Evolutionary conservation across 2,329 filamentous ascomycete genomes (phyloP).

Genomic region (Xylaria sp.): DNA sequence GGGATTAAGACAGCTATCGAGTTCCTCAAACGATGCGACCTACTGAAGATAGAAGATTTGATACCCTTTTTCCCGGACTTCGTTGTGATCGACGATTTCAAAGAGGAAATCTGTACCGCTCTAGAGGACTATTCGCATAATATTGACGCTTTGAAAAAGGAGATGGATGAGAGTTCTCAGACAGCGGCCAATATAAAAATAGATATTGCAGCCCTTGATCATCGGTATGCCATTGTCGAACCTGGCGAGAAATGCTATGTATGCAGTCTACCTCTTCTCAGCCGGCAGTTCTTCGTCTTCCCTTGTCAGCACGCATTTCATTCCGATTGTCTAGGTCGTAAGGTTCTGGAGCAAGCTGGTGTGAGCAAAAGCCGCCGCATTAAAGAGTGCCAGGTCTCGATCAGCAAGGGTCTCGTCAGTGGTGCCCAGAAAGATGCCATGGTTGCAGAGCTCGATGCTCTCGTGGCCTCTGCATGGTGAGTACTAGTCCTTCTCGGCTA

Average conservation of each 20-base stretch:
- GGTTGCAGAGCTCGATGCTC: conserved; percentile 87
- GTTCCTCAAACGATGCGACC: conserved; percentile 89
- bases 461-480: conserved; percentile 90
- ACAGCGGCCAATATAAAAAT: conserved; percentile 91
- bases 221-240: conserved; percentile 94
- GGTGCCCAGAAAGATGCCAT: conserved; percentile 81
- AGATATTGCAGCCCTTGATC: conserved; percentile 86
- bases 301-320: conserved; percentile 98
- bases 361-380: conserved; percentile 81
- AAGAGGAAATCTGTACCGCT: conserved; percentile 94
- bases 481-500: conserved; percentile 42
- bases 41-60: conserved; percentile 93
- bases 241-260: conserved; percentile 94
- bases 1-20: conserved; percentile 95
- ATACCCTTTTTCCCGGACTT: conserved; percentile 99
- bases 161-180: conserved; percentile 94
- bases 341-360: conserved; percentile 84
- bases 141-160: conserved; percentile 86
- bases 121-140: conserved; percentile 92
- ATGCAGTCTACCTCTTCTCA: conserved; percentile 85
- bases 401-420: conserved; percentile 77
- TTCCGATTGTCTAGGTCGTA: conserved; percentile 88
- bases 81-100: conserved; percentile 98
- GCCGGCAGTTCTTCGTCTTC: conserved; percentile 96
- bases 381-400: conserved; percentile 83